phyloP scores from a whole-genome alignment of 345 rosid species.

The Isatis tinctoria region DNA sequence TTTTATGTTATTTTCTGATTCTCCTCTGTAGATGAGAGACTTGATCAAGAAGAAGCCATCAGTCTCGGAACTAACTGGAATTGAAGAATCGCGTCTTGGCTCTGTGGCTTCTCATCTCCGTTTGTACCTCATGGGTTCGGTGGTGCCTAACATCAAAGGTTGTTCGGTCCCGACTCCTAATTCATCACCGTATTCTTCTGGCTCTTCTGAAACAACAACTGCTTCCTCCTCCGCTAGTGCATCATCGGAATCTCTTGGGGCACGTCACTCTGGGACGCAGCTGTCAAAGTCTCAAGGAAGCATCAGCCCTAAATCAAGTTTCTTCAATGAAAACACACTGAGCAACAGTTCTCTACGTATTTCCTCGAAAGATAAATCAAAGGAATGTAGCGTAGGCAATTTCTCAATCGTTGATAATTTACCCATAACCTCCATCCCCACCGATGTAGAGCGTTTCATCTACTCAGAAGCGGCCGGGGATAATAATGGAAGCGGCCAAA shows the following conservation, averaged over 20 bases:
- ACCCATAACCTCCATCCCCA: constrained; percentile 27
- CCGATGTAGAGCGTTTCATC: constrained; percentile 31
- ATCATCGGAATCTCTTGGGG: constrained; percentile 46
- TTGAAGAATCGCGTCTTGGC: constrained; percentile 78
- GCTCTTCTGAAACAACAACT: constrained; percentile 4
- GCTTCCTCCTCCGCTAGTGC: constrained; percentile 19
- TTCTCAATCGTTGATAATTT: constrained; percentile 45
- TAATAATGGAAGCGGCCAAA: neutral
- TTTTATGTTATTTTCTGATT: neutral
- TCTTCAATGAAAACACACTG: constrained; percentile 63
- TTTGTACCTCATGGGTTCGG: constrained; percentile 68
- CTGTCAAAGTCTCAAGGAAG: constrained; percentile 56
- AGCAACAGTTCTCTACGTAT: constrained; percentile 50
- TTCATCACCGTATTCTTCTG: constrained; percentile 9
- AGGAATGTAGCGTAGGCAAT: constrained; percentile 54
- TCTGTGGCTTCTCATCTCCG: constrained; percentile 84
- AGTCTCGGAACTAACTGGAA: constrained; percentile 84
- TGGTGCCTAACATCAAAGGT: constrained; percentile 34
- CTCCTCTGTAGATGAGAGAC: constrained; percentile 62
- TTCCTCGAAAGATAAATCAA: constrained; percentile 60
- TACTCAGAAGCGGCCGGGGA: constrained; percentile 39
- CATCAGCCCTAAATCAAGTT: constrained; percentile 78
- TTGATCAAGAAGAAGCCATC: constrained; percentile 81
- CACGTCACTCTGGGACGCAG: constrained; percentile 47
- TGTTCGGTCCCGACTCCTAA: constrained; percentile 19